Base-by-base conservation (phyloP, 1,139 yeast genomes). In the Suhomyces maxii region DNA sequence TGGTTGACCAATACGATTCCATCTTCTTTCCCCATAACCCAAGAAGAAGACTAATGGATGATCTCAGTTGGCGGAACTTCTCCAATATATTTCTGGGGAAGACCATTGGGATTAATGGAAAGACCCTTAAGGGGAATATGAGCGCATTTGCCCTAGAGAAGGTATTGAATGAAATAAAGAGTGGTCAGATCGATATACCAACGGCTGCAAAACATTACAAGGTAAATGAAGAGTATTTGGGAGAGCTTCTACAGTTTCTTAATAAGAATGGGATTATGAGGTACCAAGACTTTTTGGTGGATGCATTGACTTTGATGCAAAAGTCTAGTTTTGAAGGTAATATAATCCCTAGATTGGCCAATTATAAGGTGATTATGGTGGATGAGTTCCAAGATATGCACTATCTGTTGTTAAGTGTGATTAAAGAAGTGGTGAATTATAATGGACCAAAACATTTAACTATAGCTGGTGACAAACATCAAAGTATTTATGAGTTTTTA, bases 311-410 rank as follows among this genome's bases (percentile, higher is more conserved):
- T 5, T 48, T 73, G 33, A 56, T 73, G 38, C 43, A 56, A 6
- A 26, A 35, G 8, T 63, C 70, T 39, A 18, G 40, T 26, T 38
- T 40, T 6, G 28, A 37, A 12, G 7, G 33, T 36, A 43, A 42
- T 18, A 48, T 49, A 44, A 64, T 71, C 10, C 60, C 63, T 0
- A 63, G 59, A 34, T 41, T 73, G 30, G 50, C 57, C 7, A 54
- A 56, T 12, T 67, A 64, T 44, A 65, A 64, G 47, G 74, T 63
- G 4, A 69, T 86, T 0, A 62, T 87, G 0, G 82, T 86, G 10
- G 95, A 87, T 63, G 95, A 87, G 62, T 84, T 83, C 57, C 95
- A 87, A 60, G 95, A 87, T 62, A 73, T 85, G 63, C 78, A 82
- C 52, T 73, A 76, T 0, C 70, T 69, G n/a, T 67, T 85, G 26